Evolutionary conservation across 805 yeast genomes (phyloP).

Genomic region (Yarrowia osloensis): DNA sequence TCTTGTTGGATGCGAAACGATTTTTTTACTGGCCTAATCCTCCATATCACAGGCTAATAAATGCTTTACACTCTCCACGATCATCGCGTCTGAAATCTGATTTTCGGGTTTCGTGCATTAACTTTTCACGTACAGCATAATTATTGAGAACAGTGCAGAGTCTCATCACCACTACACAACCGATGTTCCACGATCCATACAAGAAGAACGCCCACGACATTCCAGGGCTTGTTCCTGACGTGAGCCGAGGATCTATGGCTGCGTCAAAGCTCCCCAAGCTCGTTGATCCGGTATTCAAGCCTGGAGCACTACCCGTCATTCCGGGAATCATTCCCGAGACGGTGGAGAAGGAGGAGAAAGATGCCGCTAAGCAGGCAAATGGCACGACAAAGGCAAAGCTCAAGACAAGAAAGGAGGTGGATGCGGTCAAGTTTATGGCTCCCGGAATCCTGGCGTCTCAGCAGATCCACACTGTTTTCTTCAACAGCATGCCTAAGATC

Average conservation of each 20-base stretch:
- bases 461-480: slow-evolving; percentile 22
- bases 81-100: background rate
- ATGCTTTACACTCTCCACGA: too few relatives aligned
- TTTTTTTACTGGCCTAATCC: too few relatives aligned
- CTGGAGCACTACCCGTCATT: slow-evolving; percentile 22
- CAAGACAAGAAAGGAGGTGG: slow-evolving; percentile 13
- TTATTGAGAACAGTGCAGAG: background rate
- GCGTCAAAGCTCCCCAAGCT: slow-evolving; percentile 5
- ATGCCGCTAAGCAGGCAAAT: background rate
- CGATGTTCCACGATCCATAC: slow-evolving; percentile 22
- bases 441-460: background rate
- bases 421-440: background rate
- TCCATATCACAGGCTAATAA: too few relatives aligned
- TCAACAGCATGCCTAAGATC: slow-evolving; percentile 26
- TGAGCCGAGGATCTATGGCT: slow-evolving; percentile 8
- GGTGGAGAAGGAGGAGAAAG: slow-evolving; percentile 1
- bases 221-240: background rate
- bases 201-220: slow-evolving; percentile 4
- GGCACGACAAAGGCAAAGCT: background rate
- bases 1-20: too few relatives aligned
- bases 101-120: slow-evolving; percentile 3
- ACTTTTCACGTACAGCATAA: background rate
- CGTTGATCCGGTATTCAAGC: slow-evolving; percentile 5
- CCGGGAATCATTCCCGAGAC: slow-evolving; percentile 25
- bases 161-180: slow-evolving; percentile 11